Evolutionary conservation across 371 early-diverging fungal genomes (phyloP), one percentile per base, ranked within the genome.

Genomic region (Apophysomyces elegans): DNA sequence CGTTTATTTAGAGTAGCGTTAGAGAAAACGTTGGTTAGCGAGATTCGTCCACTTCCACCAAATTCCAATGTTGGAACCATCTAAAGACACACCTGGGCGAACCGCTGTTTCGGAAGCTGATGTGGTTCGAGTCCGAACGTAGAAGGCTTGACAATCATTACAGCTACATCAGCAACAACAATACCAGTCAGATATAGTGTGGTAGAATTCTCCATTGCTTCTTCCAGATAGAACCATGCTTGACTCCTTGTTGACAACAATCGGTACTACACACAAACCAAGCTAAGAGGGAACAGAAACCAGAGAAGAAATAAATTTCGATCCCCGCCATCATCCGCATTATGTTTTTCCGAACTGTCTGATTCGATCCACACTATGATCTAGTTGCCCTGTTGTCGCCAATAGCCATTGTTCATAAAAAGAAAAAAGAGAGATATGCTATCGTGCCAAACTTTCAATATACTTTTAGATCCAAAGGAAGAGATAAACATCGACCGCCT

Each of bases 191-290:
- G 44, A 5, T 64, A 39, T 8, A 81, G 50, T 1, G 79, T 79
- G 1, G 76, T 69, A n/a, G 79, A 43, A 81, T 77, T 6, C 76
- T 71, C 46, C 82, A 81, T 8, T 76, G 68, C n/a, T 77, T 81
- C 58, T 74, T 77, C 82, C 82, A 81, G 8, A 67, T 16, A 43
- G 67, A 70, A 4, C 54, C 59, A 16, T 38, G 7, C 1, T 16
- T 45, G 18, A 5, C 26, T 36, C 26, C 37, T 59, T 45, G 50
- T 7, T 59, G 21, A 38, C 62, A 68, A 56, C 66, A 63, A 32
- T 69, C 66, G 35, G 65, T 71, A 38, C 82, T 81, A 0, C 82
- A 79, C 2, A 77, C 60, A 44, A 79, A 77, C 79, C 82, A 81
- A 2, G 70, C 70, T 0, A 67, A 18, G 46, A 36, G 82, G 82